Percentiles rank a stretch among this genome's conserved stretches.
These are phyloP conservation scores for Plasmodium adleri DNA, from an alignment of 169 alveolate species.

Conservation along the genomic window DNA sequence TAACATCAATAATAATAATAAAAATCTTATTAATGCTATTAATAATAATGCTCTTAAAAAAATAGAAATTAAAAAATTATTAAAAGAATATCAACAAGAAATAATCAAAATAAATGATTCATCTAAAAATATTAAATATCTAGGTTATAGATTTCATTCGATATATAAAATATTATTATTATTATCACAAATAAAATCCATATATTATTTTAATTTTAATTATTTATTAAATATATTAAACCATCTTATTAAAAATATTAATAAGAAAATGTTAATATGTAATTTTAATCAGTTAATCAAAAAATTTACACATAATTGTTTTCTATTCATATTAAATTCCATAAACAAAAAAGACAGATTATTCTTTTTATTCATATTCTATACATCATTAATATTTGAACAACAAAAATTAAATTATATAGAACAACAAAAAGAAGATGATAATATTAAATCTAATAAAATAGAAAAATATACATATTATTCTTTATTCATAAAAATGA, in stretches of 20 bases:
- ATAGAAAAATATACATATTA: conserved; percentile 55
- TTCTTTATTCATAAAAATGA: conserved; percentile 29
- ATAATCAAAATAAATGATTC: conserved; percentile 55
- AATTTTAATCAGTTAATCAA: conserved; percentile 67
- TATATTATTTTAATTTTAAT: conserved; percentile 50
- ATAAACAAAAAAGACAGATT: conserved; percentile 43
- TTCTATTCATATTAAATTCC: conserved; percentile 53
- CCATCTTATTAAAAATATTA: conserved; percentile 55
- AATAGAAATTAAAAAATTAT: conserved; percentile 70
- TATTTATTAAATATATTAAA: conserved; percentile 64
- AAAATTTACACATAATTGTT: conserved; percentile 72
- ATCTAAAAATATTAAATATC: conserved; percentile 43
- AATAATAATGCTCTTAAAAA: conserved; percentile 60
- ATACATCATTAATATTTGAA: conserved; percentile 59
- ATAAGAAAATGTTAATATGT: conserved; percentile 69
- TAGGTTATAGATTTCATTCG: conserved; percentile 53
- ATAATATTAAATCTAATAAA: conserved; percentile 15
- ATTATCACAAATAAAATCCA: conserved; percentile 22
- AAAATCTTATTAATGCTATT: conserved; percentile 45
- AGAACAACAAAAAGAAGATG: no score
- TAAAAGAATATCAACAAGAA: conserved; percentile 70
- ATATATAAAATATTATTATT: conserved; percentile 60
- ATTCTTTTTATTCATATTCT: conserved; percentile 48
- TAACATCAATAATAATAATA: conserved; percentile 10
- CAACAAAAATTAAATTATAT: conserved; percentile 16